phyloP scores from a whole-genome alignment of 495 filamentous ascomycete genomes.

The Aspergillus steynii region DNA sequence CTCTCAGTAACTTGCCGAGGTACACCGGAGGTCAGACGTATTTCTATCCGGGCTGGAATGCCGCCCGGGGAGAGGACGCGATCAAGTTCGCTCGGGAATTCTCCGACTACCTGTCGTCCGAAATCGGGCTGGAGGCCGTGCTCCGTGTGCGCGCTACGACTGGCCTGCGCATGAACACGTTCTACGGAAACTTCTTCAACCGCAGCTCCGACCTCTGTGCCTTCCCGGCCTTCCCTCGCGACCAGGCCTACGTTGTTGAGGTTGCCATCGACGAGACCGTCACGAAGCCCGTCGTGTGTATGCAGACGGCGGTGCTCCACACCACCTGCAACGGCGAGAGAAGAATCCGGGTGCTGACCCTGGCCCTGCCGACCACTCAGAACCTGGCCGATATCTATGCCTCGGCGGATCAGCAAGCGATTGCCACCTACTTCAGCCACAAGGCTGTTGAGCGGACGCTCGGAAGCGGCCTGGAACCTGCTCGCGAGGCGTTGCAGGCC shows the following conservation, averaged over 20 bases:
- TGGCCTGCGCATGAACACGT: conserved; percentile 92
- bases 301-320: conserved; percentile 96
- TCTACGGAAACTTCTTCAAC: conserved; percentile 99
- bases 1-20: conserved; percentile 87
- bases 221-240: conserved; percentile 95
- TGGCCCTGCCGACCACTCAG: conserved; percentile 89
- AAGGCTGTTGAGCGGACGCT: conserved; percentile 93
- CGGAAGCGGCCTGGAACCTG: conserved; percentile 82
- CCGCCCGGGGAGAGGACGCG: conserved; percentile 86
- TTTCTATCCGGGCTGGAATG: conserved; percentile 98
- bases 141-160: conserved; percentile 94
- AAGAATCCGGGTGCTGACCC: conserved; percentile 89
- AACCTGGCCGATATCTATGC: conserved; percentile 90
- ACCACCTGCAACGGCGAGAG: conserved; percentile 98
- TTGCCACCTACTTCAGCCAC: conserved; percentile 93
- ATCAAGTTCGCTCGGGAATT: conserved; percentile 98
- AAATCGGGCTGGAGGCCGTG: conserved; percentile 95
- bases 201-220: conserved; percentile 94
- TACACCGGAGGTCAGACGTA: conserved; percentile 98
- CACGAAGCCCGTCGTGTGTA: conserved; percentile 87
- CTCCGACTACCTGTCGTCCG: conserved; percentile 90
- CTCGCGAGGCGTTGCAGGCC: conserved; percentile 82
- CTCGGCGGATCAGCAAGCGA: conserved; percentile 89
- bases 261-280: conserved; percentile 96
- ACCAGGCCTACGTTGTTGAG: conserved; percentile 98